Evolutionary conservation across 805 yeast genomes (phyloP), one percentile per base, ranked within the genome.

Genomic region (Brettanomyces sp.): DNA sequence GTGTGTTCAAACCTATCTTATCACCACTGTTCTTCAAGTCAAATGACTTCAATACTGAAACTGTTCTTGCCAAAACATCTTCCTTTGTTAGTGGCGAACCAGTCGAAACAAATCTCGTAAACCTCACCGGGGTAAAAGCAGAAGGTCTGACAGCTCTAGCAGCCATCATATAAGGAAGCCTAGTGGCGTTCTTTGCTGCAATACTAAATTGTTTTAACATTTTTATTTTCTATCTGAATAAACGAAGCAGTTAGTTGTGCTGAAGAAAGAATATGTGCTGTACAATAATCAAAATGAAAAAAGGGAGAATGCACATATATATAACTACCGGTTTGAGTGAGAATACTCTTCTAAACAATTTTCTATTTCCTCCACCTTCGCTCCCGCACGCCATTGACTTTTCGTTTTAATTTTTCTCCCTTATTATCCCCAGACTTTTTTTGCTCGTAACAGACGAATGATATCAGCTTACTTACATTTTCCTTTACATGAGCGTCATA

Each of bases 11-110:
- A 6, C 57, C 52, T 36, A 66, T 64, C 35, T 56, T 49, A 33
- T 53, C 56, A 12, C 55, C 40, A 12, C 58, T 46, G 6, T 52
- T 49, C 48, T 63, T 63, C 41, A 60, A 49, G 41, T 63, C 64
- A 55, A 81, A 79, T 32, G 80, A 73, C 61, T 72, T 73, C 65
- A 83, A 73, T 47, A 93, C 95, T 58, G 84, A 86, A 51, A 83
- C 69, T 45, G 93, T 85, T 69, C 97, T 80, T 52, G 77, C 73
- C 55, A 88, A 77, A 53, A 90, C 90, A 62, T 87, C 96, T 37
- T 81, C 85, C 62, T 80, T 78, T 50, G 83, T 70, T 56, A 89
- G 69, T 41, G 82, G 76, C 33, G 85, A 76, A 46, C 74, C 80
- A 45, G 84, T 76, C 14, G 61, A 52, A 2, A 59, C 55, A 41